Base-by-base conservation (phyloP, 2,329 filamentous ascomycete genomes). In the Aspergillus nomiae region DNA sequence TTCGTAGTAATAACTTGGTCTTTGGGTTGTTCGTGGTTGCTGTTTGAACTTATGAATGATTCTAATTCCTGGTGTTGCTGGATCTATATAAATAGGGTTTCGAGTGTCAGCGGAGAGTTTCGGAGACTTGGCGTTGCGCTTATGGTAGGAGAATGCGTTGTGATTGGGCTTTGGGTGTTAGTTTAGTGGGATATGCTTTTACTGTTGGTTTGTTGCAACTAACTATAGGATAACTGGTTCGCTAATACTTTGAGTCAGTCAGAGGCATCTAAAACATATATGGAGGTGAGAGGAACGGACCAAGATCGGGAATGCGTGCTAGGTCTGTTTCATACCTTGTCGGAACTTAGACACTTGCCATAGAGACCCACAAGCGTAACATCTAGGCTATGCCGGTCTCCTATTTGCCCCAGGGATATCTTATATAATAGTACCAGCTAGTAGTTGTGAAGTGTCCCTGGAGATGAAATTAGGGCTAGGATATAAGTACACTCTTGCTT, bases 401-500 rank as follows among this genome's bases (percentile, higher is more conserved):
- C 36, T 41, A 36, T 36, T 24, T 24, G 21, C 21, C 21, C 21
- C 21, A 24, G 21, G 21, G 21, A 24, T 24, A 24, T 24, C 21
- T 24, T 24, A 24, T 24, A 24, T 24, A 24, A 24, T 24, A 24
- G 21, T 24, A 24, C 21, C 2, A 24, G 21, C 21, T 24, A 24
- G 21, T 2, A 38, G 6, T 2, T 6, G 16, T 19, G 16, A 19
- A 16, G 36, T 38, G 16, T 38, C 36, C 11, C 36, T 19, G 7
- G 14, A 41, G 36, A 41, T 41, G 16, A 41, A 19, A 19, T 38
- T 38, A 19, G 36, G 36, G 12, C 32, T 34, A 32, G 12, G 16
- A 0, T n/a, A 9, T 41, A 3, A 4, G 36, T 14, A 12, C 1
- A 0, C 0, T 1, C 1, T 24, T 5, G 6, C 21, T 21, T 1